A percentile compares a stretch with the other conserved stretches of the same genome.
Evolutionary conservation across 108 stramenopile species (phyloP).

Genomic region (Cyclotella kingstonii): DNA sequence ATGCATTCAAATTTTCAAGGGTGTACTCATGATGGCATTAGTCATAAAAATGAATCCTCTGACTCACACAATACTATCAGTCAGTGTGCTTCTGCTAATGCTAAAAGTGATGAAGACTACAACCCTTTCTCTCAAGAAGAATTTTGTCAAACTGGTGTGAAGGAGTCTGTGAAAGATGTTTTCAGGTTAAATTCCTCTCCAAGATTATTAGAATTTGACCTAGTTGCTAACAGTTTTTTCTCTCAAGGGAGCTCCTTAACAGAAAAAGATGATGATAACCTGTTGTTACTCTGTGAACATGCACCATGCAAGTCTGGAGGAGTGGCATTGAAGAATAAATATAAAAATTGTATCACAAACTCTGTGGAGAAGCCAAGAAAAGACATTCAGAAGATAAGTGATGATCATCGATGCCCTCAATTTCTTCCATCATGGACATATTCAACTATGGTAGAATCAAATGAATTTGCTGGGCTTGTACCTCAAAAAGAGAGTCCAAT

Average conservation of each 20-base stretch:
- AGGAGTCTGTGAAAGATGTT: neutral
- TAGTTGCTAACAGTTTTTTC: neutral
- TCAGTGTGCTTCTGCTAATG: neutral
- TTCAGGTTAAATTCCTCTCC: neutral
- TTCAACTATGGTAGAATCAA: slow-evolving; percentile 25
- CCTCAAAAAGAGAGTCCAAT: neutral
- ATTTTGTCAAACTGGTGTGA: neutral
- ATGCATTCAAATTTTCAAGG: too few species aligned
- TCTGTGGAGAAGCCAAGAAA: neutral
- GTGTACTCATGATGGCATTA: too few species aligned
- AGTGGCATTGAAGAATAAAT: slow-evolving; percentile 6
- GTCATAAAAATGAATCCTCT: too few species aligned
- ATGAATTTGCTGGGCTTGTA: slow-evolving; percentile 12
- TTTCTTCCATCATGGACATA: slow-evolving; percentile 36
- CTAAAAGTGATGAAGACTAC: too few species aligned
- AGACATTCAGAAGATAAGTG: slow-evolving; percentile 3
- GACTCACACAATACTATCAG: neutral
- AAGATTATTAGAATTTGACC: slow-evolving; percentile 7
- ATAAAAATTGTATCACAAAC: slow-evolving; percentile 1
- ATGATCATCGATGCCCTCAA: slow-evolving; percentile 29
- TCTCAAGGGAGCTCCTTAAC: slow-evolving; percentile 23
- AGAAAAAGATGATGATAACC: slow-evolving; percentile 12
- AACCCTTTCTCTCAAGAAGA: too few species aligned
- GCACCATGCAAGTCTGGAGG: slow-evolving; percentile 2
- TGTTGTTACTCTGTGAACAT: slow-evolving; percentile 11